Conservation (phyloP, 2,329 filamentous ascomycete genomes). For the Colletotrichum cereale region DNA sequence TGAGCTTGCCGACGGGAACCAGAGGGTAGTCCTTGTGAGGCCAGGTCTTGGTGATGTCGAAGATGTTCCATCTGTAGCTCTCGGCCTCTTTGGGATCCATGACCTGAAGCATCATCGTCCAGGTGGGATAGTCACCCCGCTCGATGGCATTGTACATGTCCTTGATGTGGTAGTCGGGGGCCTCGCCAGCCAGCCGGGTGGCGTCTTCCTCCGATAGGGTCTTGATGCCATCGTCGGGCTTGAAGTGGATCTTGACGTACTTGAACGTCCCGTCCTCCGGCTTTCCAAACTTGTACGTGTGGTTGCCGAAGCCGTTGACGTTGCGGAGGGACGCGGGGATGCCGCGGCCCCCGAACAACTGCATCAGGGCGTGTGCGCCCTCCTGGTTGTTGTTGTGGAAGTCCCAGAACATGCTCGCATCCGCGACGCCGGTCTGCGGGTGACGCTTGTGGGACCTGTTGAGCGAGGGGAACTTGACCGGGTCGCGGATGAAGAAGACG, state of each 20-base stretch:
- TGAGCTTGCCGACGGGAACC: constrained; percentile 62
- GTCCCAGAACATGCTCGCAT: constrained; percentile 56
- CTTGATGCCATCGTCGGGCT: constrained; percentile 59
- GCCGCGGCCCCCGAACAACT: constrained; percentile 63
- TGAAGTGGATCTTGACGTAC: constrained; percentile 65
- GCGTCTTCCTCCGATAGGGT: constrained; percentile 57
- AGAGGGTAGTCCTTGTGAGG: constrained; percentile 63
- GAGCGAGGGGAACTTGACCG: constrained; percentile 60
- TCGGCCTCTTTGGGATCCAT: constrained; percentile 65
- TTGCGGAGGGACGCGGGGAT: constrained; percentile 60
- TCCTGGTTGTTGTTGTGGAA: constrained; percentile 57
- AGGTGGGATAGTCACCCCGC: constrained; percentile 58
- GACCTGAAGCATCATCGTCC: constrained; percentile 66
- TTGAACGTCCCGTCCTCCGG: constrained; percentile 58
- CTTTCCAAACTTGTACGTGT: constrained; percentile 62
- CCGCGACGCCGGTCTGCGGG: constrained; percentile 54
- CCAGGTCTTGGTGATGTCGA: constrained; percentile 70
- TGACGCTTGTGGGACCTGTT: constrained; percentile 60
- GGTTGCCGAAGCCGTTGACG: constrained; percentile 60
- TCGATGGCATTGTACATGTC: constrained; percentile 56
- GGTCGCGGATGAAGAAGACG: constrained; percentile 61
- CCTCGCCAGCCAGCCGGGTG: constrained; percentile 51
- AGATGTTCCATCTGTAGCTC: constrained; percentile 61
- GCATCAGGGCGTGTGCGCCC: constrained; percentile 64
- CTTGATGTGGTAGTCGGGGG: constrained; percentile 63